Evolutionary conservation across 768 basidiomycete genomes (phyloP), one percentile per base, ranked within the genome.

Genomic region (Lentinula lateritia): DNA sequence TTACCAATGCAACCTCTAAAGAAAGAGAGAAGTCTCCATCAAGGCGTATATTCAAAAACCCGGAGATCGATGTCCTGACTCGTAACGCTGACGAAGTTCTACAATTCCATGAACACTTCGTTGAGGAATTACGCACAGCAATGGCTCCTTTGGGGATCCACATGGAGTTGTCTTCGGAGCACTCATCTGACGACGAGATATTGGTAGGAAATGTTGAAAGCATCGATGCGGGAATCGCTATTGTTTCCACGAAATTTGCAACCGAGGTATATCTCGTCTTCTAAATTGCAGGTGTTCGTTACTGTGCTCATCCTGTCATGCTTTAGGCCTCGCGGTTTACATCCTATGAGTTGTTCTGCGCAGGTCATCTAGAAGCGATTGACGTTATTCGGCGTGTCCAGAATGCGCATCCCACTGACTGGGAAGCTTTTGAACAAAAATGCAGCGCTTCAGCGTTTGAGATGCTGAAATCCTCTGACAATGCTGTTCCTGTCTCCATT

Each of bases 321-420:
- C 41, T 28, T 36, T 65, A 96, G 93, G 88, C 87, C 28, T 77
- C 86, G 15, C 75, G 80, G 41, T 96, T 96, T 65, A 79, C 83
- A 61, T 79, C 85, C 1, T 99, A 99, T 75, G 85, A 94, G 70
- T 74, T 81, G 12, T 98, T 94, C 68, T 98, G 96, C 69, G 84
- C 92, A 0, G 88, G 88, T 0, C 95, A 98, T 68, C 83, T 85
- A 55, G 89, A 91, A 66, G 95, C 94, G 0, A 77, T 90, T 60
- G 85, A 90, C 63, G 71, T 93, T 23, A 77, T 96, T 0, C 85
- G 89, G 62, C 83, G 81, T 55, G 80, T 87, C 18, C 83, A 85
- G 42, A 77, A 83, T 39, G 85, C 85, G 58, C 79, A 85, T 64
- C 80, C 86, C 1, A 62, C 78, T 0, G 93, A 95, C 69, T 95